A percentile compares a stretch with the other conserved stretches of the same genome.
Evolutionary conservation across 148 eudicot species (phyloP).

Genomic region (Linanthus parryae): DNA sequence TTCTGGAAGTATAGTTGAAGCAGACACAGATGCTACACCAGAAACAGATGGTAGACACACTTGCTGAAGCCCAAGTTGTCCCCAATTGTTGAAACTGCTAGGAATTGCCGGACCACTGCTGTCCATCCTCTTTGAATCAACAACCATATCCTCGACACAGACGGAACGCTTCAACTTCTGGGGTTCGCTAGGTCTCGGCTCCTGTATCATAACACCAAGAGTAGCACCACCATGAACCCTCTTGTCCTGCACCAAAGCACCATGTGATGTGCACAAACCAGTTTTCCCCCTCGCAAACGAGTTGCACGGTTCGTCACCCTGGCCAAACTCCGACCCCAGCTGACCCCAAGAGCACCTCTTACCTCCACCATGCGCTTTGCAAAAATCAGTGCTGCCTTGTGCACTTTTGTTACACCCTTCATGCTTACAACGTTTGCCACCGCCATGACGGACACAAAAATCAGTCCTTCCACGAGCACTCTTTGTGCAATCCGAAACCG

Average conservation of each 20-base stretch:
- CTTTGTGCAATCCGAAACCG: constrained; percentile 63
- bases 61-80: constrained; percentile 13
- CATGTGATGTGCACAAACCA: constrained; percentile 68
- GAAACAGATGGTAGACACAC: constrained; percentile 19
- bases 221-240: constrained; percentile 95
- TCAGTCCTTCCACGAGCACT: constrained; percentile 94
- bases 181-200: constrained; percentile 19
- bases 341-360: constrained; percentile 93
- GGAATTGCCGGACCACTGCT: constrained; percentile 6
- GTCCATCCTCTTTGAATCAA: constrained; percentile 20
- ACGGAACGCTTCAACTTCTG: constrained; percentile 22
- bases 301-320: constrained; percentile 48
- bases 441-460: constrained; percentile 95
- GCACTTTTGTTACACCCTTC: constrained; percentile 91
- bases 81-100: constrained; percentile 19
- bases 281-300: constrained; percentile 83
- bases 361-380: constrained; percentile 99
- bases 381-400: constrained; percentile 97
- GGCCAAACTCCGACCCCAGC: constrained; percentile 52
- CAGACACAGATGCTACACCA: constrained; percentile 17
- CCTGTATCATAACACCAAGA: constrained; percentile 51
- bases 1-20: constrained; percentile 36
- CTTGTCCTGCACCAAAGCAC: constrained; percentile 82
- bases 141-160: constrained; percentile 26
- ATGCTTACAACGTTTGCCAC: constrained; percentile 83